Base-by-base conservation (phyloP, 2,329 filamentous ascomycete genomes). In the Orbilia ellipsospora region DNA sequence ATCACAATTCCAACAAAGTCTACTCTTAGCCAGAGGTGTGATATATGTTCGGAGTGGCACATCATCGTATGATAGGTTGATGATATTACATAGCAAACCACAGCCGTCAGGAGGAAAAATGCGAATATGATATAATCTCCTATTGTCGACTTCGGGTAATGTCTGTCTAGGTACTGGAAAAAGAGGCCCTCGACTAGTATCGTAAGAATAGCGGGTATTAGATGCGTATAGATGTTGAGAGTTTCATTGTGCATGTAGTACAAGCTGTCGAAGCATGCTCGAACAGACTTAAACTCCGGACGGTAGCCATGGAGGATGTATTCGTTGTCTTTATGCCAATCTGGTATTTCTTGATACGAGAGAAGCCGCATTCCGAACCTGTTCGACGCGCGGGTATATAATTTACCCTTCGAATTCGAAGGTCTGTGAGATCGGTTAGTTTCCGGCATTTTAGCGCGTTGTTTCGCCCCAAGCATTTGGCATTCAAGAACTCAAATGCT, bases 261-360 rank as follows among this genome's bases (percentile, higher is more conserved):
- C 80, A 82, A 83, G 77, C 84, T 85, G 15, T 78, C 64, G 62
- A 85, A 78, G 74, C 82, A 86, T 6, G 70, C 77, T 1, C 55
- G 62, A 13, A 78, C 78, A 0, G 84, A 85, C 51, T 81, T 78
- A 7, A 82, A 83, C 12, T 82, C 81, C 7, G 83, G 83, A 13
- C 84, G 83, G 77, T 86, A 86, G 20, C 83, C 84, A 5, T 80
- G 79, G 26, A 80, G 79, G 63, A 85, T 83, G 77, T 81, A 83
- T 7, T 79, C 77, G 73, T 85, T 85, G 75, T 83, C 81, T 69
- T 83, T 81, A 64, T 82, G 81, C 84, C 84, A 86, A 55, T 79
- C 77, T 0, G 84, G 84, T 3, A 85, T 77, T 18, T 84, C 80
- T 45, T 82, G 73, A 73, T 80, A 82, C 4, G 63, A 80, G 18